Evolutionary conservation across 306 rosid genomes (phyloP).

Genomic region (Sindora glabra): DNA sequence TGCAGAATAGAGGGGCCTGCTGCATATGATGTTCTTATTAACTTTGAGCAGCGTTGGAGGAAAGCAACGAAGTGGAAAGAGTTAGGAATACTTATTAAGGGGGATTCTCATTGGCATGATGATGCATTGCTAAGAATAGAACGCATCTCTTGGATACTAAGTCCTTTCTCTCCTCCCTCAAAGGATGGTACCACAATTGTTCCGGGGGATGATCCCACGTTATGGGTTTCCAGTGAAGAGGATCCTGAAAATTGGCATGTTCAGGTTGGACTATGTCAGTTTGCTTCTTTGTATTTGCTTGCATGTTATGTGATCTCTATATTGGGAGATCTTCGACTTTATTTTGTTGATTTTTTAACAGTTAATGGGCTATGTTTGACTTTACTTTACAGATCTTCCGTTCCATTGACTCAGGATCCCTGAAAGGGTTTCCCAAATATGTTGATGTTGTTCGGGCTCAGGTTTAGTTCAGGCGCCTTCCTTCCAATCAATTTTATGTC

Average conservation of each 20-base stretch:
- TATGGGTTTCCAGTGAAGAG: constrained; percentile 48
- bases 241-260: constrained; percentile 88
- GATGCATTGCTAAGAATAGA: constrained; percentile 67
- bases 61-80: constrained; percentile 74
- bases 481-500: constrained; percentile 7
- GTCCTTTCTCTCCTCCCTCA: constrained; percentile 36
- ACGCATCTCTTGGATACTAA: constrained; percentile 90
- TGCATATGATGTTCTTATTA: constrained; percentile 87
- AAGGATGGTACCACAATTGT: too few species aligned
- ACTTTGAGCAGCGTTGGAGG: constrained; percentile 96
- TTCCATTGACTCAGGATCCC: constrained; percentile 89
- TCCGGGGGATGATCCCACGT: neutral
- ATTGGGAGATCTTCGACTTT: constrained; percentile 3
- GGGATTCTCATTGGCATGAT: constrained; percentile 57
- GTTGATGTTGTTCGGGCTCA: constrained; percentile 28
- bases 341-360: constrained; percentile 13
- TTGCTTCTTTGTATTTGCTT: constrained; percentile 8
- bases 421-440: constrained; percentile 77
- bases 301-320: neutral
- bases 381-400: constrained; percentile 78
- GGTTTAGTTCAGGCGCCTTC: constrained; percentile 33
- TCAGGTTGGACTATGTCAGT: constrained; percentile 57
- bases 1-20: constrained; percentile 93
- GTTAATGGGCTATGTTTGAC: constrained; percentile 5
- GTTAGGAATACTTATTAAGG: constrained; percentile 49